Conservation (phyloP, 148 eudicot species). For the Amaranthus hypochondriacus region DNA sequence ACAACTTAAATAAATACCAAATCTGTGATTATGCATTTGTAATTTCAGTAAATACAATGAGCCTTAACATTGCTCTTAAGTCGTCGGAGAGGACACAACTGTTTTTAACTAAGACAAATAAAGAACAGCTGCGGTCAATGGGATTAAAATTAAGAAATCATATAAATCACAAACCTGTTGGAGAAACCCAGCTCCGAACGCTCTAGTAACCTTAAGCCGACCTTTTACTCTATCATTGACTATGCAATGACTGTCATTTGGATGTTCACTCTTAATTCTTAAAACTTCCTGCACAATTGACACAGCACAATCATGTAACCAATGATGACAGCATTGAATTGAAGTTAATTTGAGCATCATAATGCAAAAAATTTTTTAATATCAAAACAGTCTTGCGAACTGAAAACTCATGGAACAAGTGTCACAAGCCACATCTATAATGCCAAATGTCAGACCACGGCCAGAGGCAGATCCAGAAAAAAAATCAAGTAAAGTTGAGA, state of each 20-base stretch:
- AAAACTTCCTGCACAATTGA: slow-evolving; percentile 60
- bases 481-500: no score
- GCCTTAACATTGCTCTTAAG: not conserved
- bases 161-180: slow-evolving; percentile 65
- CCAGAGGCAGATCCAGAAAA: no score
- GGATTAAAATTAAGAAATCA: not conserved
- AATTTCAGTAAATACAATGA: not conserved
- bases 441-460: no score
- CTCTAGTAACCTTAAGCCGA: slow-evolving; percentile 95
- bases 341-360: no score
- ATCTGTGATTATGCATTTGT: not conserved
- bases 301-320: not conserved
- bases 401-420: no score
- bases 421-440: no score
- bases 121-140: not conserved
- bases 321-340: not conserved
- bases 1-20: slow-evolving; percentile 21
- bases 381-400: no score
- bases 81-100: not conserved
- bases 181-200: slow-evolving; percentile 98
- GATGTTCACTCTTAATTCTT: slow-evolving; percentile 94
- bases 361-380: no score
- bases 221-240: slow-evolving; percentile 99
- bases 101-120: not conserved
- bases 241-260: slow-evolving; percentile 87